Evolutionary conservation across 129 eudicot species (phyloP).

Genomic region (Arctium minus): DNA sequence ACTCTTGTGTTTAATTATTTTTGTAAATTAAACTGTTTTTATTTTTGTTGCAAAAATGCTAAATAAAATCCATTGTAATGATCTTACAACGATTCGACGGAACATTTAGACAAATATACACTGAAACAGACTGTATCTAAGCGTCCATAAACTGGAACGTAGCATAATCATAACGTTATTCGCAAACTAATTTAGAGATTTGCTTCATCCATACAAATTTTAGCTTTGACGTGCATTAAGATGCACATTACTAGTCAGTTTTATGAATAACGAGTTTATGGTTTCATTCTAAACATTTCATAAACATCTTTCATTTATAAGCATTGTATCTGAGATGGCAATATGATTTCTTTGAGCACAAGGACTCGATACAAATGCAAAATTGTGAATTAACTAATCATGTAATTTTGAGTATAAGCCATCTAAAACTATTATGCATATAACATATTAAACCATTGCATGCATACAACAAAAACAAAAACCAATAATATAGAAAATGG

Average conservation of each 20-base stretch:
- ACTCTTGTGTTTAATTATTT: too few relatives aligned
- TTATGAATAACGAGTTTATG: background rate
- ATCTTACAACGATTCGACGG: too few relatives aligned
- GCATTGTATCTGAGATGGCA: background rate
- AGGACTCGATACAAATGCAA: background rate
- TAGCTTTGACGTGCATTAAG: too few relatives aligned
- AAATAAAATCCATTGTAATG: too few relatives aligned
- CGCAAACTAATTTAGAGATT: background rate
- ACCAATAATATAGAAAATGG: too few relatives aligned
- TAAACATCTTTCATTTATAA: background rate
- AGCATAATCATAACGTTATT: background rate
- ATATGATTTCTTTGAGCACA: background rate
- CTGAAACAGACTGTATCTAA: background rate
- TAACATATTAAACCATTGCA: background rate
- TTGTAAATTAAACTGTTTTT: too few relatives aligned
- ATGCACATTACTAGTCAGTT: background rate
- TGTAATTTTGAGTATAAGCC: background rate
- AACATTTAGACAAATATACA: too few relatives aligned
- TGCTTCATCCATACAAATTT: too few relatives aligned
- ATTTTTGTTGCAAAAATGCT: too few relatives aligned
- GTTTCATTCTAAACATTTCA: background rate
- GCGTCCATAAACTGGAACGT: background rate
- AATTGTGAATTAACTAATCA: background rate
- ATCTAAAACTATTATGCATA: background rate
- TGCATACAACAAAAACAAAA: background rate